Conservation (phyloP, 441 rosid species). For the Omphalea diandra region DNA sequence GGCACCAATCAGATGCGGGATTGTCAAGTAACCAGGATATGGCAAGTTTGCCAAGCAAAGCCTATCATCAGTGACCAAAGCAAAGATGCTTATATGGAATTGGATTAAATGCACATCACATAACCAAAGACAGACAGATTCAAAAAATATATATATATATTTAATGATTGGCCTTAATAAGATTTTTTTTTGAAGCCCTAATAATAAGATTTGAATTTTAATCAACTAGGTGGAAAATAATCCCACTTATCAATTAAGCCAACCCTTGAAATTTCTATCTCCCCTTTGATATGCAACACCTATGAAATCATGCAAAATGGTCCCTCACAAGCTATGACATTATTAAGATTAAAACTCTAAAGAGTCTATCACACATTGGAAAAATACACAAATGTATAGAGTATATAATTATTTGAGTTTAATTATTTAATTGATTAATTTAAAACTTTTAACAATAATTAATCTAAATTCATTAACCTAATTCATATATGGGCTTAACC, state of each 20-base stretch:
- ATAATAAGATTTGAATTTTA: background rate
- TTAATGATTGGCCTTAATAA: no score
- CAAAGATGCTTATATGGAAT: slow-evolving; percentile 33
- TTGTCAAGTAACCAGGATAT: slow-evolving; percentile 32
- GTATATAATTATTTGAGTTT: no score
- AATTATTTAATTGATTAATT: no score
- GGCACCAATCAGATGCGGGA: slow-evolving; percentile 34
- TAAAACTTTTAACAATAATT: no score
- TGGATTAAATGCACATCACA: slow-evolving; percentile 29
- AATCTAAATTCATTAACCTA: no score
- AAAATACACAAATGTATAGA: no score
- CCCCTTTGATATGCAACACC: slow-evolving; percentile 20
- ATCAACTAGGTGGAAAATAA: no score
- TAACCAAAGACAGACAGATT: background rate
- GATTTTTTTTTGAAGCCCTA: background rate
- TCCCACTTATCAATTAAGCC: no score
- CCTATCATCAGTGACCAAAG: slow-evolving; percentile 26
- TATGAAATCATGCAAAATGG: slow-evolving; percentile 37
- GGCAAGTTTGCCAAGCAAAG: slow-evolving; percentile 34
- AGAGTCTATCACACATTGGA: no score
- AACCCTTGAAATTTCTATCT: background rate
- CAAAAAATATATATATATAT: no score
- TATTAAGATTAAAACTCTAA: no score
- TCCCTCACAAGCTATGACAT: slow-evolving; percentile 27
- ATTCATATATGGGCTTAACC: no score